phyloP scores from a whole-genome alignment of 345 rosid species.

The Streptanthus diversifolius region DNA sequence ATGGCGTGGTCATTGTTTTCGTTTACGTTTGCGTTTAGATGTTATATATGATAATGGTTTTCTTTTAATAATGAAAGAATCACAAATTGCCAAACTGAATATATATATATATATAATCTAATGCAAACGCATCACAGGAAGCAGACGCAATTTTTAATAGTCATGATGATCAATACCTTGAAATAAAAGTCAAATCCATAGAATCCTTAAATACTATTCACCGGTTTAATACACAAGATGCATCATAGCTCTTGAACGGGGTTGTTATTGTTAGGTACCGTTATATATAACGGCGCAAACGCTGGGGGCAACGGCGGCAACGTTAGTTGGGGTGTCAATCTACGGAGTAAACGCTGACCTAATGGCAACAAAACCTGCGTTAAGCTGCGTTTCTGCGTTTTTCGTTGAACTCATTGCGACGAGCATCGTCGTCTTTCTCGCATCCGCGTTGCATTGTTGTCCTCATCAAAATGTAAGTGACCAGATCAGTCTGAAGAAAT shows the following conservation, averaged over 20 bases:
- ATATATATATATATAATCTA: too few relatives aligned
- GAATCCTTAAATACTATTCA: too few relatives aligned
- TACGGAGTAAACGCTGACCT: constrained; percentile 55
- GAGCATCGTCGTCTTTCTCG: constrained; percentile 59
- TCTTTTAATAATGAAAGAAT: too few relatives aligned
- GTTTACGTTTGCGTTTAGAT: too few relatives aligned
- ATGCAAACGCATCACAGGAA: not conserved
- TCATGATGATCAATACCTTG: not conserved
- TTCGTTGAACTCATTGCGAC: constrained; percentile 76
- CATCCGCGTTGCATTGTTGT: constrained; percentile 52
- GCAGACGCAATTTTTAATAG: not conserved
- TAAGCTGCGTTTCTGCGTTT: constrained; percentile 61
- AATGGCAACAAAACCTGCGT: constrained; percentile 57
- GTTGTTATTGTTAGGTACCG: constrained; percentile 49
- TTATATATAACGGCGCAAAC: constrained; percentile 68
- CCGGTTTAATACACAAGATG: not conserved
- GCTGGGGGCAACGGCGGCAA: constrained; percentile 57
- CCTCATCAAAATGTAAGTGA: constrained; percentile 50
- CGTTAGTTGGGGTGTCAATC: constrained; percentile 48
- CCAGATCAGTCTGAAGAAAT: not conserved
- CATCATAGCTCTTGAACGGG: not conserved
- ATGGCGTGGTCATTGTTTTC: too few relatives aligned
- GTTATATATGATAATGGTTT: too few relatives aligned
- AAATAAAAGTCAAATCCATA: not conserved
- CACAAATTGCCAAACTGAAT: too few relatives aligned